Evolutionary conservation across 83 land plant genomes (phyloP).

Genomic region (Isoetes engelmannii): DNA sequence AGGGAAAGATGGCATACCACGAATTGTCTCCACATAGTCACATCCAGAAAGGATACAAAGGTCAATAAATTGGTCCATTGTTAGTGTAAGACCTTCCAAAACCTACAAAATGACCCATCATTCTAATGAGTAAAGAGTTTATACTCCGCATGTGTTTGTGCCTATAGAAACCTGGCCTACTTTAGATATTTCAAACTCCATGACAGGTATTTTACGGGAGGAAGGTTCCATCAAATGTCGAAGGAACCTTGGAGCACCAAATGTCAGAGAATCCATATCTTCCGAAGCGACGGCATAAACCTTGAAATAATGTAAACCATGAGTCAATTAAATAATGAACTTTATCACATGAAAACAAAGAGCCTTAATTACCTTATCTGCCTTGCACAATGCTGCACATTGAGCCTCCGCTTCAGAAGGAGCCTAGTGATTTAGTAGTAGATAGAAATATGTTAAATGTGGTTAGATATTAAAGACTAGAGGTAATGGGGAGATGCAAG

Average conservation of each 20-base stretch:
- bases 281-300: slow-evolving; percentile 97
- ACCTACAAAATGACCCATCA: slow-evolving; percentile 36
- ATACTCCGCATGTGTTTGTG: neutral
- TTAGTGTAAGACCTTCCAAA: slow-evolving; percentile 65
- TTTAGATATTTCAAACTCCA: slow-evolving; percentile 85
- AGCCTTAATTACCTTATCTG: slow-evolving; percentile 47
- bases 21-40: slow-evolving; percentile 94
- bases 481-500: too few species aligned
- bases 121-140: neutral
- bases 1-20: slow-evolving; percentile 42
- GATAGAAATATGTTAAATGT: too few species aligned
- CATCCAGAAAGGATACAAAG: slow-evolving; percentile 94
- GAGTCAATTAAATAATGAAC: neutral
- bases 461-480: too few species aligned
- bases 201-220: slow-evolving; percentile 80
- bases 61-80: slow-evolving; percentile 96
- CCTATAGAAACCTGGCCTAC: slow-evolving; percentile 22
- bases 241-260: slow-evolving; percentile 83
- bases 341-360: neutral
- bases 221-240: slow-evolving; percentile 94
- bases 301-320: slow-evolving; percentile 22
- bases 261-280: slow-evolving; percentile 95
- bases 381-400: slow-evolving; percentile 89
- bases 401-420: slow-evolving; percentile 98
- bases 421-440: slow-evolving; percentile 40